Conservation (phyloP, 345 rosid genomes). For the Eucalyptus shirleyi region DNA sequence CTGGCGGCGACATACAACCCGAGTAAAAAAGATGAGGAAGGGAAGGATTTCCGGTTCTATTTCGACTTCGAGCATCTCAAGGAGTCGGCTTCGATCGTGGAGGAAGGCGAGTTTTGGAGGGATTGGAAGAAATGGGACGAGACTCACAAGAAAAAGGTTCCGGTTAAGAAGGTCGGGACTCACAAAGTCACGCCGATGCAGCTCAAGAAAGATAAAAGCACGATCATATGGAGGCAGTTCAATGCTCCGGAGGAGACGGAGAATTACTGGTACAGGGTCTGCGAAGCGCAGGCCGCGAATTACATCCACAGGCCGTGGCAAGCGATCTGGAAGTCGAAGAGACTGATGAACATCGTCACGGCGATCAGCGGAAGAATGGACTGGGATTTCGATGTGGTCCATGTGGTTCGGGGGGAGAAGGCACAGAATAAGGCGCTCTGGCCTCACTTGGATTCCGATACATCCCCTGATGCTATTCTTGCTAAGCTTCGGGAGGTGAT, state of each 20-base stretch:
- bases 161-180: slow-evolving; percentile 61
- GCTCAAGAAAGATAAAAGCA: slow-evolving; percentile 66
- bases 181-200: slow-evolving; percentile 58
- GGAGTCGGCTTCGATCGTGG: slow-evolving; percentile 63
- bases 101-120: slow-evolving; percentile 65
- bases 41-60: slow-evolving; percentile 79
- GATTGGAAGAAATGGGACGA: slow-evolving; percentile 88
- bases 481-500: slow-evolving; percentile 45
- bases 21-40: slow-evolving; percentile 65
- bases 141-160: slow-evolving; percentile 56
- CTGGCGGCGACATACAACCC: slow-evolving; percentile 51
- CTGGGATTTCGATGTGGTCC: slow-evolving; percentile 91
- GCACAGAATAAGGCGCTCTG: slow-evolving; percentile 73
- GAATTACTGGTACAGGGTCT: slow-evolving; percentile 90
- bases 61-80: slow-evolving; percentile 93
- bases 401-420: slow-evolving; percentile 89
- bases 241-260: slow-evolving; percentile 67
- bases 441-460: slow-evolving; percentile 81
- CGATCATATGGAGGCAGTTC: slow-evolving; percentile 82
- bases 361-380: slow-evolving; percentile 85
- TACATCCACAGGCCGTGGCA: slow-evolving; percentile 79
- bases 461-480: slow-evolving; percentile 67
- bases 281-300: slow-evolving; percentile 78
- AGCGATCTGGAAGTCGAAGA: slow-evolving; percentile 86
- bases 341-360: slow-evolving; percentile 82